A percentile compares a stretch with the other conserved stretches of the same genome.
These are phyloP conservation scores for Aspergillus neoniger DNA, from an alignment of 2,329 filamentous ascomycete genomes.

Conservation along the genomic window DNA sequence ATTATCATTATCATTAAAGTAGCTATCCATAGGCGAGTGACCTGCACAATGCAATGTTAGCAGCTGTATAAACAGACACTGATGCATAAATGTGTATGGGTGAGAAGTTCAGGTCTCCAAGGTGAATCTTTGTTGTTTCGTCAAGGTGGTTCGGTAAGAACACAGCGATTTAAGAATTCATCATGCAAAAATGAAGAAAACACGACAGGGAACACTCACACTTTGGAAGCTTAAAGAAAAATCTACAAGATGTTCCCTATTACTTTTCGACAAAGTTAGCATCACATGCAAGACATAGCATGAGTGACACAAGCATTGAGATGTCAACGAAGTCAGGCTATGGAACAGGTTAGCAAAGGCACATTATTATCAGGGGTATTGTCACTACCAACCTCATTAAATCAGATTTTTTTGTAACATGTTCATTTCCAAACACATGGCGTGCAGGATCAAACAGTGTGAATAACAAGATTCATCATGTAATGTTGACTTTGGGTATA, in stretches of 20 bases:
- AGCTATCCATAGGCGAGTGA: background rate
- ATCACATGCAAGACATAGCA: slow-evolving; percentile 25
- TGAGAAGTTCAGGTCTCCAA: slow-evolving; percentile 63
- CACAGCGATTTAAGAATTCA: slow-evolving; percentile 65
- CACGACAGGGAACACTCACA: slow-evolving; percentile 25
- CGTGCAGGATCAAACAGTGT: slow-evolving; percentile 66
- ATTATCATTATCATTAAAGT: background rate
- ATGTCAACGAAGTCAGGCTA: slow-evolving; percentile 47
- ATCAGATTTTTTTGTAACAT: slow-evolving; percentile 68
- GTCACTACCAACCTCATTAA: slow-evolving; percentile 61
- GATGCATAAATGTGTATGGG: slow-evolving; percentile 6
- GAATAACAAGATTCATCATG: slow-evolving; percentile 67
- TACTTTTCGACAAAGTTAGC: slow-evolving; percentile 30
- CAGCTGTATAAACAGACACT: slow-evolving; percentile 18
- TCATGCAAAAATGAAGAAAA: slow-evolving; percentile 45
- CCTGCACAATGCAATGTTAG: slow-evolving; percentile 24
- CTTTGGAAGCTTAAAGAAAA: slow-evolving; percentile 7
- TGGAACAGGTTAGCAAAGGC: slow-evolving; percentile 35
- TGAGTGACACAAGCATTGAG: slow-evolving; percentile 27
- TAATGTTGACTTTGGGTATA: slow-evolving; percentile 41
- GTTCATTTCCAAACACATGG: slow-evolving; percentile 59
- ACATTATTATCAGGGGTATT: background rate
- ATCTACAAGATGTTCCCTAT: slow-evolving; percentile 17
- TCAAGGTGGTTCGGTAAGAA: slow-evolving; percentile 64
- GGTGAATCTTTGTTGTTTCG: slow-evolving; percentile 60